Evolutionary conservation across 164 flowering plant genomes (phyloP).

Genomic region (Aristolochia fimbriata): DNA sequence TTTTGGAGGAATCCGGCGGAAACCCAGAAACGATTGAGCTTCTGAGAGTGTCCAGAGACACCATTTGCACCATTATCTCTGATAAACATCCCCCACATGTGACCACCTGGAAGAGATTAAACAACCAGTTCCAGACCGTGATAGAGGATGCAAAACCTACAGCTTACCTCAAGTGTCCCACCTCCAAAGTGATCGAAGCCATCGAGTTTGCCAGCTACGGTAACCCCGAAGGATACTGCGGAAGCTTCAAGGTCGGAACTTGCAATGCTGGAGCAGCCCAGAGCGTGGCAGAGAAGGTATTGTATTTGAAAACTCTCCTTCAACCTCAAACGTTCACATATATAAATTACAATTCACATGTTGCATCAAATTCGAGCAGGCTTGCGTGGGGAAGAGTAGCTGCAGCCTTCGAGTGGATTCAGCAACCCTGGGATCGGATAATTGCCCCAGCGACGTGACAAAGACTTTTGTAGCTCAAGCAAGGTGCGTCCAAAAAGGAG

Average conservation of each 20-base stretch:
- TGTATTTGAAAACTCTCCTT: not conserved
- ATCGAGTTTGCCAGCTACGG: conserved; percentile 81
- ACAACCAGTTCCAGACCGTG: conserved; percentile 21
- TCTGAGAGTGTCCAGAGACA: conserved; percentile 43
- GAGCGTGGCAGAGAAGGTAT: conserved; percentile 49
- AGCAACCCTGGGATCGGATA: conserved; percentile 19
- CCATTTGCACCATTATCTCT: conserved; percentile 48
- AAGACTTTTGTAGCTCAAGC: conserved; percentile 71
- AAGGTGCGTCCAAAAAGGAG: conserved; percentile 17
- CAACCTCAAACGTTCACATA: too few relatives aligned
- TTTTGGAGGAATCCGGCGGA: conserved; percentile 68
- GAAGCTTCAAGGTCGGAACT: conserved; percentile 30
- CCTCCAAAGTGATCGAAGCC: conserved; percentile 26
- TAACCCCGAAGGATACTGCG: conserved; percentile 54
- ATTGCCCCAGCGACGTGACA: conserved; percentile 23
- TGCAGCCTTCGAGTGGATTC: conserved; percentile 39
- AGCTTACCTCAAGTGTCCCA: conserved; percentile 46
- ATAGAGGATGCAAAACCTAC: conserved; percentile 24
- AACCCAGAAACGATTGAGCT: conserved; percentile 33
- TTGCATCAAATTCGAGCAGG: conserved; percentile 23
- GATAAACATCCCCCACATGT: conserved; percentile 48
- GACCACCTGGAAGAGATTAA: conserved; percentile 36
- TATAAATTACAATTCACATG: not conserved
- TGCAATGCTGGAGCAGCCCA: conserved; percentile 36
- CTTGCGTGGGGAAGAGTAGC: conserved; percentile 52